Evolutionary conservation across 805 yeast species (phyloP).

Genomic region (Cyberlindnera misumaiensis): DNA sequence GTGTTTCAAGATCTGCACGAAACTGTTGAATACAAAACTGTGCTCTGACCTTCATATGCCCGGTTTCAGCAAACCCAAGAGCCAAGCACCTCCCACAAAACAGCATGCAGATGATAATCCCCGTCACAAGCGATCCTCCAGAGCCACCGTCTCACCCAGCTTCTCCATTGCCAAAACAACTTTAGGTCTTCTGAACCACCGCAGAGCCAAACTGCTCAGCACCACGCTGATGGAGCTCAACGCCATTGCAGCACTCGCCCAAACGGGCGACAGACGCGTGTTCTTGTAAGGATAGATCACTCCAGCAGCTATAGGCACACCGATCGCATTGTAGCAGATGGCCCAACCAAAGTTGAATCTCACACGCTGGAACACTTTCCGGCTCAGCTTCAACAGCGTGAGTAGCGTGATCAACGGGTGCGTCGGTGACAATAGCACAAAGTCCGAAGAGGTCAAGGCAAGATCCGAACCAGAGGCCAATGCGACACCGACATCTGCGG

Average conservation of each 20-base stretch:
- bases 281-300: slow-evolving; percentile 50
- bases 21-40: too few species aligned
- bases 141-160: slow-evolving; percentile 2
- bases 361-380: slow-evolving; percentile 44
- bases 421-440: slow-evolving; percentile 52
- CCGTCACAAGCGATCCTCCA: slow-evolving; percentile 3
- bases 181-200: slow-evolving; percentile 36
- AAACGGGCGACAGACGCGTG: slow-evolving; percentile 51
- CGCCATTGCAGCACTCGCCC: slow-evolving; percentile 68
- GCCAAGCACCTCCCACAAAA: too few species aligned
- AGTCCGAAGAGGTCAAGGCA: slow-evolving; percentile 69
- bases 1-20: too few species aligned
- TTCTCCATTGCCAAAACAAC: slow-evolving; percentile 11
- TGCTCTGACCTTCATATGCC: too few species aligned
- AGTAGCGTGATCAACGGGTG: slow-evolving; percentile 46
- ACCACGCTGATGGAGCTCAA: slow-evolving; percentile 52
- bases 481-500: slow-evolving; percentile 74
- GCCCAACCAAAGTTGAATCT: slow-evolving; percentile 57
- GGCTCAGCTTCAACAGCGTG: slow-evolving; percentile 45
- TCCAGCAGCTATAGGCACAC: slow-evolving; percentile 63
- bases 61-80: too few species aligned
- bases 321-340: slow-evolving; percentile 47
- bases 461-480: slow-evolving; percentile 71
- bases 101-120: too few species aligned
- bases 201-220: slow-evolving; percentile 46